Percentiles rank a stretch among this genome's conserved stretches.
Conservation (phyloP, 352 stramenopile genomes). For the Pythium rishiriense region DNA sequence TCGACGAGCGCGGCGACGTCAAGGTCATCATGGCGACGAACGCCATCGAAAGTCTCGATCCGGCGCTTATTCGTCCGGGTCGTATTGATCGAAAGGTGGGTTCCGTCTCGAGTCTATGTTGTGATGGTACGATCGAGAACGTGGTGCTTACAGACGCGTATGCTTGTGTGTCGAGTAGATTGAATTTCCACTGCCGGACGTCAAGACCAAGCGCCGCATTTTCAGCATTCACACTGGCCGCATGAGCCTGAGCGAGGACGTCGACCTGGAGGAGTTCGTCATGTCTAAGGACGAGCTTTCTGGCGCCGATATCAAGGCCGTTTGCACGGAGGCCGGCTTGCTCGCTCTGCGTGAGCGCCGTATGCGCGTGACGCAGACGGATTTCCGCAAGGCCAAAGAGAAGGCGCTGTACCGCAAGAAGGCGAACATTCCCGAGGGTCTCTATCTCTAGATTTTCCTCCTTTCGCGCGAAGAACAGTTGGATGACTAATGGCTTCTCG, state of each 20-base stretch:
- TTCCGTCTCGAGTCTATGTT: conserved; percentile 1
- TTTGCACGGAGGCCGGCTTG: conserved; percentile 98
- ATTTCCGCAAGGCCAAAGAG: conserved; percentile 99
- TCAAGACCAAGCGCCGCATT: conserved; percentile 99
- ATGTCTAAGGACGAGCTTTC: conserved; percentile 99
- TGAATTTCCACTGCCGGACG: conserved; percentile 99
- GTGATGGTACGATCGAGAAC: too few species aligned
- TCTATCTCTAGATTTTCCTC: conserved; percentile 93
- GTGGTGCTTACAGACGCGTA: too few species aligned
- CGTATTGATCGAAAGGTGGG: conserved; percentile 98
- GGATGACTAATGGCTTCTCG: neutral
- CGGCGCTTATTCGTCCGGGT: conserved; percentile 98
- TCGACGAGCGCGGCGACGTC: conserved; percentile 99
- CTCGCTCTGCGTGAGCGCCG: conserved; percentile 96
- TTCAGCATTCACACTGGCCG: conserved; percentile 99
- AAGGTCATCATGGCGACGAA: conserved; percentile 99
- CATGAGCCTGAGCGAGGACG: conserved; percentile 98
- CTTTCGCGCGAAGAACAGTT: neutral
- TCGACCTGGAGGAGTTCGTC: conserved; percentile 99
- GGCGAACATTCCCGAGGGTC: conserved; percentile 98
- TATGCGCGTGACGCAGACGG: conserved; percentile 99
- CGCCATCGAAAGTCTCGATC: conserved; percentile 98
- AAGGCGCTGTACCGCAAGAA: conserved; percentile 58
- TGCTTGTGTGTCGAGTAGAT: conserved; percentile 73
- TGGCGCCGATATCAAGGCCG: conserved; percentile 99